phyloP scores from a whole-genome alignment of 345 rosid species.

The Anacardium occidentale region DNA sequence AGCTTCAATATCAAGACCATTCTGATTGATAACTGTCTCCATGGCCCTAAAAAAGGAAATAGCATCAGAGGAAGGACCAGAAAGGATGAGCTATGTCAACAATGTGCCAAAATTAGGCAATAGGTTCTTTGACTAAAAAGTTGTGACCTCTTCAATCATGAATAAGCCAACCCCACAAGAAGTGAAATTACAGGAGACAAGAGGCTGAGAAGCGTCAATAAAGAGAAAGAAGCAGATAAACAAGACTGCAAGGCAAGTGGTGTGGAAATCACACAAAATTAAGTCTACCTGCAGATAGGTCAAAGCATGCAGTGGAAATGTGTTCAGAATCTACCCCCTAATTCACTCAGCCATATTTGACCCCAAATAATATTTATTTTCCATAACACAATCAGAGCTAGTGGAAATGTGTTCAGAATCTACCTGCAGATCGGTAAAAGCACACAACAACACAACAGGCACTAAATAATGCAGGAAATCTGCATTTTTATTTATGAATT shows the following conservation, averaged over 20 bases:
- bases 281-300: neutral
- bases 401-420: too few relatives aligned
- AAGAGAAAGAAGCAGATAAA: neutral
- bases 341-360: neutral
- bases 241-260: neutral
- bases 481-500: too few relatives aligned
- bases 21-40: constrained; percentile 94
- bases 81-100: neutral
- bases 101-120: constrained; percentile 4
- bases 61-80: constrained; percentile 22
- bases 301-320: too few relatives aligned
- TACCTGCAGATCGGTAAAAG: too few relatives aligned
- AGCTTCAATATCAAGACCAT: constrained; percentile 91
- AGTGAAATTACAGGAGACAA: neutral
- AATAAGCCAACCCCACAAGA: neutral
- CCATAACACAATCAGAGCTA: neutral
- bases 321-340: too few relatives aligned
- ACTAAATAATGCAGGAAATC: too few relatives aligned
- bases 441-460: too few relatives aligned
- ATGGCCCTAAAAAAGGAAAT: constrained; percentile 64
- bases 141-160: constrained; percentile 3
- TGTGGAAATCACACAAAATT: neutral
- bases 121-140: constrained; percentile 6
- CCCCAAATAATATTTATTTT: neutral
- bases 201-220: neutral